Percentiles rank a stretch among this genome's conserved stretches.
These are phyloP conservation scores for Pichia sp. DNA, from an alignment of 1,139 yeast species.

Conservation along the genomic window DNA sequence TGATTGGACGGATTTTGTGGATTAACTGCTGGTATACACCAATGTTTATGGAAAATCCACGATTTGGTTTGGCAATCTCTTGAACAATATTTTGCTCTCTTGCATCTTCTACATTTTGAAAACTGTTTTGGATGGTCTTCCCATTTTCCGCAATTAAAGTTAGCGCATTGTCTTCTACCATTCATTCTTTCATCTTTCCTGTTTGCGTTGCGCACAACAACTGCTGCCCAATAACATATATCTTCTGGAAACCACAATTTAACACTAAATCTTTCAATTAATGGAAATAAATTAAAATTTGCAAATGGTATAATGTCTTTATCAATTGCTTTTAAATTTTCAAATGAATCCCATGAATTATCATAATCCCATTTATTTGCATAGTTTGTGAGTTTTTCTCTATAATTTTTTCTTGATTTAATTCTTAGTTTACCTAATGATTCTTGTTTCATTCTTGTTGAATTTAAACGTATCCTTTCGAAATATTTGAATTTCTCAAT, in stretches of 20 bases:
- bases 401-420: constrained; percentile 21
- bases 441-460: constrained; percentile 24
- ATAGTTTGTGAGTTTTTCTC: constrained; percentile 27
- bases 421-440: constrained; percentile 25
- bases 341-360: constrained; percentile 48
- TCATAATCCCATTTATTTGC: constrained; percentile 51
- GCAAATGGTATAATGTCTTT: constrained; percentile 46
- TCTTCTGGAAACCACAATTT: constrained; percentile 59
- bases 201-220: constrained; percentile 91
- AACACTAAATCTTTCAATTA: constrained; percentile 87
- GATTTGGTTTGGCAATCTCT: constrained; percentile 87
- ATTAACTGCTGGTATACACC: constrained; percentile 52
- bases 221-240: constrained; percentile 94
- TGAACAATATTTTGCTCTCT: constrained; percentile 90
- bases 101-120: constrained; percentile 91
- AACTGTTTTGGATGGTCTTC: constrained; percentile 84
- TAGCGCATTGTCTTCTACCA: constrained; percentile 93
- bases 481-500: constrained; percentile 24
- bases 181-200: constrained; percentile 81
- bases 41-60: constrained; percentile 88
- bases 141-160: constrained; percentile 93
- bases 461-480: constrained; percentile 24
- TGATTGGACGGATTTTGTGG: neutral
- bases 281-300: constrained; percentile 69
- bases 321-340: constrained; percentile 39